Conservation (phyloP, 257 asterid species). For the Capsicum chinense region DNA sequence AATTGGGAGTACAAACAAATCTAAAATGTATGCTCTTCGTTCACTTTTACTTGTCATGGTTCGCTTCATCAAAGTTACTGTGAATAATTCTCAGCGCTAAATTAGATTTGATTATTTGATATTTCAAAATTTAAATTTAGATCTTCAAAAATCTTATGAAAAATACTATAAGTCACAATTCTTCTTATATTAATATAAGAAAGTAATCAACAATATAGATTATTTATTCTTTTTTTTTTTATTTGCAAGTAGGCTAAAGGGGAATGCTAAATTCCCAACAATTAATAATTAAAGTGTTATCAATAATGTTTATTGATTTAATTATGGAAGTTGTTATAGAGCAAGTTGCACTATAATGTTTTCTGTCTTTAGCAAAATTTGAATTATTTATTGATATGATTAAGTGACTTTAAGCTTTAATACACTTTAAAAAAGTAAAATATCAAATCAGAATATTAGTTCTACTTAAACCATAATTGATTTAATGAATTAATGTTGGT, state of each 20-base stretch:
- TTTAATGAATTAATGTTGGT: background rate
- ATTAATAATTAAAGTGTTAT: constrained; percentile 4
- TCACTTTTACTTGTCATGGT: no score
- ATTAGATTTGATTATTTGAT: no score
- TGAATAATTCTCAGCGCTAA: background rate
- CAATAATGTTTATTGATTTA: background rate
- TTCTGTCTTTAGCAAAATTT: background rate
- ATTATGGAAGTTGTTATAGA: background rate
- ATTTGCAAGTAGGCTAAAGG: background rate
- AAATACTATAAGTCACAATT: no score
- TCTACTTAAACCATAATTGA: background rate
- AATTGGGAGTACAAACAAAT: background rate
- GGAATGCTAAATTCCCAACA: background rate
- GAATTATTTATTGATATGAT: background rate
- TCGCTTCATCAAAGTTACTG: background rate
- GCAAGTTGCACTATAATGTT: background rate
- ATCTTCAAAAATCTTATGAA: no score
- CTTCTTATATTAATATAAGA: no score
- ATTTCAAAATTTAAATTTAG: no score
- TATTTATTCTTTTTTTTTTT: background rate
- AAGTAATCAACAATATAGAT: no score
- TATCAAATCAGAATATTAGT: background rate
- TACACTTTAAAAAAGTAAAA: background rate
- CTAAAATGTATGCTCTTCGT: background rate
- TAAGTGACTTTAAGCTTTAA: background rate